These are phyloP conservation scores for Kwoniella heveanensis DNA, from an alignment of 768 basidiomycete species.

Conservation along the genomic window DNA sequence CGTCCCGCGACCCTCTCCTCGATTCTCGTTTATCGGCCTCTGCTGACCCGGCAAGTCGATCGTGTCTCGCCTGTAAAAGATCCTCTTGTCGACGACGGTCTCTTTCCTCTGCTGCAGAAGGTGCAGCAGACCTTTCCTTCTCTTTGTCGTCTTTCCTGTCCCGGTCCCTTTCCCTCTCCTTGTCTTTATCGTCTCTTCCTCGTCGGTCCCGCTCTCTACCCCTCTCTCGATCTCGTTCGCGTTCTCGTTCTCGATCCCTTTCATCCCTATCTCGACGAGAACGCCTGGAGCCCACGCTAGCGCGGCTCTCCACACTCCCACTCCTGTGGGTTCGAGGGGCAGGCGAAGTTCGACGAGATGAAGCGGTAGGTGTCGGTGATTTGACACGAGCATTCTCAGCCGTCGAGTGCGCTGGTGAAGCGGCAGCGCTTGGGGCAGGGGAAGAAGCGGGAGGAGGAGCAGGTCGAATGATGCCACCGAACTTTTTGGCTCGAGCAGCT, in stretches of 20 bases:
- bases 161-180: slow-evolving; percentile 5
- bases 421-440: slow-evolving; percentile 14
- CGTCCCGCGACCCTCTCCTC: slow-evolving; percentile 24
- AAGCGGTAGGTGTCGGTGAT: slow-evolving; percentile 19
- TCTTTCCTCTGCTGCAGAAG: slow-evolving; percentile 13
- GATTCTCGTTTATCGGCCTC: slow-evolving; percentile 16
- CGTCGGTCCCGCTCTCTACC: slow-evolving; percentile 10
- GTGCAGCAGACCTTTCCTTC: not conserved
- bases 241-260: slow-evolving; percentile 23
- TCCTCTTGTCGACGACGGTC: slow-evolving; percentile 35
- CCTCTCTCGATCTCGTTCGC: slow-evolving; percentile 22
- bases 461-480: slow-evolving; percentile 36
- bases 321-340: slow-evolving; percentile 23
- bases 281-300: slow-evolving; percentile 35
- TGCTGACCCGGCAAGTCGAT: slow-evolving; percentile 17
- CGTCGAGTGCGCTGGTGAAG: slow-evolving; percentile 8
- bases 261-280: slow-evolving; percentile 25
- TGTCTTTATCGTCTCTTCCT: slow-evolving; percentile 12
- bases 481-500: slow-evolving; percentile 43
- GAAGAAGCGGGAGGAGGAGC: slow-evolving; percentile 19
- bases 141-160: slow-evolving; percentile 5
- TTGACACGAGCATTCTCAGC: slow-evolving; percentile 16
- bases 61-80: slow-evolving; percentile 31
- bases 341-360: slow-evolving; percentile 21
- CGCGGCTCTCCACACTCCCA: slow-evolving; percentile 35